Evolutionary conservation across 23 red algal genomes (phyloP).

Genomic region (Chondrus crispus): DNA sequence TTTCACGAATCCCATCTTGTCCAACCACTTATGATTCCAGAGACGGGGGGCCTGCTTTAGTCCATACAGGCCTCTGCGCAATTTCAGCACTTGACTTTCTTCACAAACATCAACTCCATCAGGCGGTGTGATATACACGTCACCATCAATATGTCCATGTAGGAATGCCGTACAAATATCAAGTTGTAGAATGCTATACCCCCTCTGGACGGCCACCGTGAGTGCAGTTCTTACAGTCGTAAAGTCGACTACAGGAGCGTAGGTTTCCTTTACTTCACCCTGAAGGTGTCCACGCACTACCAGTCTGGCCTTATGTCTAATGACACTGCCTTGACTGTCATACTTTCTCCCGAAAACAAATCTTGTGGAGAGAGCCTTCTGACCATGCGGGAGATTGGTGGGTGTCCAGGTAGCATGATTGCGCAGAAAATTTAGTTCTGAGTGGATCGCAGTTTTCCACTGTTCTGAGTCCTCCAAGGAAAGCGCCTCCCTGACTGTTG

Average conservation of each 20-base stretch:
- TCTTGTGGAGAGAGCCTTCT: background rate
- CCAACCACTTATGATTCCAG: conserved; percentile 1
- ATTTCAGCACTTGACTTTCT: background rate
- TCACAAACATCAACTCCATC: no score
- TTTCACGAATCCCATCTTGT: background rate
- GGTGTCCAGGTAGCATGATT: background rate
- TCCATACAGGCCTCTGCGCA: background rate
- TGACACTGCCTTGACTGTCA: background rate
- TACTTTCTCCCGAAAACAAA: background rate
- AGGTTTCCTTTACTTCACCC: background rate
- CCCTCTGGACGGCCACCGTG: background rate
- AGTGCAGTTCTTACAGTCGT: background rate
- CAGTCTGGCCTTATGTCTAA: conserved; percentile 19
- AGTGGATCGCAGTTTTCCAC: background rate
- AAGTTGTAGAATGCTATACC: background rate
- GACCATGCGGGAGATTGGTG: background rate
- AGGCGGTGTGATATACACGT: background rate
- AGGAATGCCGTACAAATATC: conserved; percentile 46
- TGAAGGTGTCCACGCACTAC: conserved; percentile 19
- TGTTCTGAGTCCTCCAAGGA: background rate
- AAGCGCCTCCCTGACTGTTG: background rate
- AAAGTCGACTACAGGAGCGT: conserved; percentile 25
- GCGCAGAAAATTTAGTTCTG: background rate
- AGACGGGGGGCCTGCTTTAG: conserved; percentile 16
- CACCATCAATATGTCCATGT: conserved; percentile 11